Base-by-base conservation (phyloP, 1,284 basidiomycete genomes). In the Leccinum angustisporum region DNA sequence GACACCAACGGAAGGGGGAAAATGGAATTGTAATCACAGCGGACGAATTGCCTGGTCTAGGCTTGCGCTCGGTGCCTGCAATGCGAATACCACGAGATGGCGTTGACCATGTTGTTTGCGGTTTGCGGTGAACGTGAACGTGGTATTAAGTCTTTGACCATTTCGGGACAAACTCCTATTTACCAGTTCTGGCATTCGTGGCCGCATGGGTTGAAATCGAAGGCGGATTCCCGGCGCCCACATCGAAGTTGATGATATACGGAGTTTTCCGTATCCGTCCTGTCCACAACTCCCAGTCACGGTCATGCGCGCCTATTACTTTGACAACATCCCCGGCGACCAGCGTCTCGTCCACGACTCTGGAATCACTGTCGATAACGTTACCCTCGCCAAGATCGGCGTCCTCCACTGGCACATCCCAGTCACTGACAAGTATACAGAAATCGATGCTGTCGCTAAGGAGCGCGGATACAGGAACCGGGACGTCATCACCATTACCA, bases 291-390 rank as follows among this genome's bases (percentile, higher is more conserved):
- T 38, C 36, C 38, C 16, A 14, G 16, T 40, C 38, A 8, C 27
- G 14, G 10, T 18, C n/a, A 93, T 94, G 92, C 85, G 85, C 62
- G 88, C 90, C 16, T 94, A 93, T 81, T 88, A 91, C 78, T 93
- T 82, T 73, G 91, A 94, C 78, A 83, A 92, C 72, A 56, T 86
- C 43, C 82, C 86, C 51, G 90, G 88, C 54, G 91, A 94, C 76
- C 91, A 92, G 70, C 85, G 89, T 46, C 83, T 91, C 16, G 81
- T 83, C 1, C 94, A 95, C 72, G 86, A 93, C 73, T 79, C 89
- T 1, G 84, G 83, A 3, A 74, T 69, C 55, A 75, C 80, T 2
- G 86, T 91, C 30, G 72, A 82, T 0, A 66, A 74, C 2, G 76
- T 81, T 14, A 77, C 75, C 1, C 83, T 95, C 52, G 67, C 73